Base-by-base conservation (phyloP, 495 filamentous ascomycete genomes). In the Chaetomium fimeti region DNA sequence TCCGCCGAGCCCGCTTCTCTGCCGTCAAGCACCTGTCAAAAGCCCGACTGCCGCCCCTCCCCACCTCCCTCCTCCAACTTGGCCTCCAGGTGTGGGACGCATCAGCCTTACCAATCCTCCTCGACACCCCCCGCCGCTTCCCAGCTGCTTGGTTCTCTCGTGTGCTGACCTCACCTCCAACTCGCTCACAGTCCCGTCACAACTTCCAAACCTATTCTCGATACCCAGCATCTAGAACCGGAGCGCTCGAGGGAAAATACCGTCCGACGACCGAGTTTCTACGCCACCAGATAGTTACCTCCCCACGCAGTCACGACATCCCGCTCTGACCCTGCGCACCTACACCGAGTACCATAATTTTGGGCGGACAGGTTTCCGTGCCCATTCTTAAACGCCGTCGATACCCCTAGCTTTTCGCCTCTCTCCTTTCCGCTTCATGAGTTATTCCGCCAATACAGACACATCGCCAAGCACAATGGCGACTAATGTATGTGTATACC, bases 101-200 rank as follows among this genome's bases (percentile, higher is more conserved):
- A 73, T 75, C 72, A 75, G 72, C 72, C 72, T 73, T 75, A 70
- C 71, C 71, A 67, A 64, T 61, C 64, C 56, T 72, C 63, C 38
- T 67, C 60, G 32, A 42, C 22, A 45, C 63, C 24, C 63, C 62
- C 63, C 61, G 61, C 67, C 48, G 51, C 67, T 62, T 65, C 64
- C 65, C 54, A 52, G 29, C 64, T 64, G 57, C 62, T 56, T 54
- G 45, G 60, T 56, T 43, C 61, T 54, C 61, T 45, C 25, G 27
- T 64, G 61, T 52, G 65, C 71, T 71, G 68, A 69, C 66, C 42
- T 62, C 57, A 32, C 32, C 20, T 47, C 47, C 36, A 29, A 42
- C 25, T 49, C 1, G 24, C 28, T 49, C 53, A 53, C 25, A 61
- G 45, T 55, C 25, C 15, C 27, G 18, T 13, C 43, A 66, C 62